A percentile compares a stretch with the other conserved stretches of the same genome.
Evolutionary conservation across 345 rosid species (phyloP).

Genomic region (Acer saccharum): DNA sequence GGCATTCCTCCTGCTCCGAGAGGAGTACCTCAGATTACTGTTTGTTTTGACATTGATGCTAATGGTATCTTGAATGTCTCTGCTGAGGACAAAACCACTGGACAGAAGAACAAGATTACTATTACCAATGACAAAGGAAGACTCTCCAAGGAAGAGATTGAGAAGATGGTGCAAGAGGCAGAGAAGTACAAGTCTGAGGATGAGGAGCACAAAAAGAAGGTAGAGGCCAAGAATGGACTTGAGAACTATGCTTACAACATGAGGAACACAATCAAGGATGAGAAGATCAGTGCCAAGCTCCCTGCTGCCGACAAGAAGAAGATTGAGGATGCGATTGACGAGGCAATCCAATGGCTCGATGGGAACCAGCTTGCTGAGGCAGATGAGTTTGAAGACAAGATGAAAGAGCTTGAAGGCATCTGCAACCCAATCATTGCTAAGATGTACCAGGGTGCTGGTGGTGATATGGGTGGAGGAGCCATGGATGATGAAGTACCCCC

Average conservation of each 20-base stretch:
- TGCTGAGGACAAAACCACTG: conserved; percentile 50
- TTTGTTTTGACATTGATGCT: conserved; percentile 42
- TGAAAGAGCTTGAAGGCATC: conserved; percentile 48
- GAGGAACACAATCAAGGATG: conserved; percentile 53
- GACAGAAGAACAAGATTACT: conserved; percentile 59
- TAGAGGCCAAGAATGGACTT: conserved; percentile 51
- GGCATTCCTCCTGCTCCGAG: conserved; percentile 69
- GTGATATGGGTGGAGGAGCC: conserved; percentile 28
- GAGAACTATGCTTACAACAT: conserved; percentile 55
- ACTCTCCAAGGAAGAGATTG: conserved; percentile 52
- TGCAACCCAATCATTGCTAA: conserved; percentile 51
- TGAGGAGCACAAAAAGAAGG: conserved; percentile 55
- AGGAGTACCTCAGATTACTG: conserved; percentile 54
- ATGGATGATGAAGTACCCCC: conserved; percentile 26
- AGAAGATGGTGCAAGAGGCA: conserved; percentile 59
- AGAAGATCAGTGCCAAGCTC: conserved; percentile 52
- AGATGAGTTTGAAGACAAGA: conserved; percentile 51
- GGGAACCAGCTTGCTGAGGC: conserved; percentile 50
- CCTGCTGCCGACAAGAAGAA: conserved; percentile 46
- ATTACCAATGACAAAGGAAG: conserved; percentile 57
- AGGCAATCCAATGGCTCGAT: conserved; percentile 55
- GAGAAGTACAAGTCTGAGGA: conserved; percentile 57
- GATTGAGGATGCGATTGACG: conserved; percentile 47
- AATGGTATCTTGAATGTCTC: conserved; percentile 55
- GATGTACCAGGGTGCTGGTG: conserved; percentile 42